These are phyloP conservation scores for Setomelanomma holmii DNA, from an alignment of 2,329 filamentous ascomycete genomes.

Conservation along the genomic window DNA sequence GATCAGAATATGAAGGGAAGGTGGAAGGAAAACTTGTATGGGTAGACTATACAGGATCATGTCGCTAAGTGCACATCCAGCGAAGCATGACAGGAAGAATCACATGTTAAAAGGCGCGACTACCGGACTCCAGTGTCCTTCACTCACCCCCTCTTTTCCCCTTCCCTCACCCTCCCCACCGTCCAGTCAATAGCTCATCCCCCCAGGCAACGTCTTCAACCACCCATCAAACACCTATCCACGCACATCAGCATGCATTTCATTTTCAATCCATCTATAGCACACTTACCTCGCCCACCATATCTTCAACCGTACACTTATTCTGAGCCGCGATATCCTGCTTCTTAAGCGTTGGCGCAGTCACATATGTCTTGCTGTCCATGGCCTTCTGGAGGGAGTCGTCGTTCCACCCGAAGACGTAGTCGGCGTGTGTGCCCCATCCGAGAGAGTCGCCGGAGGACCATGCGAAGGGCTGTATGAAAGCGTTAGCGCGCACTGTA, in stretches of 20 bases:
- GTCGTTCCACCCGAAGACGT: conserved; percentile 43
- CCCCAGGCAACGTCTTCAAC: conserved; percentile 26
- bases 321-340: conserved; percentile 44
- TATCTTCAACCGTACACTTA: conserved; percentile 41
- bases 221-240: conserved; percentile 41
- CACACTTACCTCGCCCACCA: conserved; percentile 42
- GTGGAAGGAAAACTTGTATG: conserved; percentile 16
- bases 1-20: background rate
- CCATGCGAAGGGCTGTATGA: conserved; percentile 36
- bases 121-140: too few relatives aligned
- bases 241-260: too few relatives aligned
- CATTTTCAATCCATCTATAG: too few relatives aligned
- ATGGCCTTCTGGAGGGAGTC: conserved; percentile 38
- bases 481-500: background rate
- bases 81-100: background rate
- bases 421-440: conserved; percentile 40
- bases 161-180: background rate
- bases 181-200: conserved; percentile 3
- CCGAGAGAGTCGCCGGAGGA: conserved; percentile 37
- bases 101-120: too few relatives aligned
- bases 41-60: conserved; percentile 4
- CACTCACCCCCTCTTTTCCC: background rate
- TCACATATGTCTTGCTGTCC: conserved; percentile 39
- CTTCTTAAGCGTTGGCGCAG: conserved; percentile 38
- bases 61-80: background rate